phyloP scores from a whole-genome alignment of 345 rosid genomes.

The Erucastrum elatum region DNA sequence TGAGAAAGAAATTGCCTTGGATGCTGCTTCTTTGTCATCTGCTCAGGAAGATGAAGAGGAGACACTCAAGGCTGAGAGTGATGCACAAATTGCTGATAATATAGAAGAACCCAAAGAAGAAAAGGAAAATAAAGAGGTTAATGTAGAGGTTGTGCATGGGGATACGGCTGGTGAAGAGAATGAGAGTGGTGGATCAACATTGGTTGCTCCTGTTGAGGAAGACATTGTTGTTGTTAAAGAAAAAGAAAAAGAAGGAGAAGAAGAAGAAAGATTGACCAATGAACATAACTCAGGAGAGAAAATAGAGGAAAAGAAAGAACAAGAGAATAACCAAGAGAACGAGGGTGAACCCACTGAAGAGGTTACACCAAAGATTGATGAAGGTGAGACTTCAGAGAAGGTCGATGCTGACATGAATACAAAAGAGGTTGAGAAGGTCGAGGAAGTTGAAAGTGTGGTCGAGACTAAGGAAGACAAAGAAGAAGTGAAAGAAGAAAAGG shows the following conservation, averaged over 20 bases:
- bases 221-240: slow-evolving; percentile 25
- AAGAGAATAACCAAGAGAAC: slow-evolving; percentile 23
- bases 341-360: slow-evolving; percentile 26
- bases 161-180: slow-evolving; percentile 37
- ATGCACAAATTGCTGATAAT: slow-evolving; percentile 12
- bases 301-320: slow-evolving; percentile 27
- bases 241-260: slow-evolving; percentile 22
- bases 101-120: slow-evolving; percentile 30
- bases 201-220: slow-evolving; percentile 25
- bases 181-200: neutral
- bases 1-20: slow-evolving; percentile 26
- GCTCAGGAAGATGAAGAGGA: slow-evolving; percentile 41
- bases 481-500: neutral
- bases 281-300: slow-evolving; percentile 32
- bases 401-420: slow-evolving; percentile 7
- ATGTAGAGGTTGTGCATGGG: slow-evolving; percentile 19
- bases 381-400: slow-evolving; percentile 25
- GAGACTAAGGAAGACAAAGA: slow-evolving; percentile 9
- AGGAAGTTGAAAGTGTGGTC: slow-evolving; percentile 20
- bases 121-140: slow-evolving; percentile 29
- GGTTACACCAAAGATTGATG: slow-evolving; percentile 10
- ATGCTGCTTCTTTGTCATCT: slow-evolving; percentile 17
- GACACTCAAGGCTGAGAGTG: slow-evolving; percentile 37
- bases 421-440: slow-evolving; percentile 11
- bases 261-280: slow-evolving; percentile 10